phyloP scores from a whole-genome alignment of 306 rosid species.

The Luffa aegyptiaca region DNA sequence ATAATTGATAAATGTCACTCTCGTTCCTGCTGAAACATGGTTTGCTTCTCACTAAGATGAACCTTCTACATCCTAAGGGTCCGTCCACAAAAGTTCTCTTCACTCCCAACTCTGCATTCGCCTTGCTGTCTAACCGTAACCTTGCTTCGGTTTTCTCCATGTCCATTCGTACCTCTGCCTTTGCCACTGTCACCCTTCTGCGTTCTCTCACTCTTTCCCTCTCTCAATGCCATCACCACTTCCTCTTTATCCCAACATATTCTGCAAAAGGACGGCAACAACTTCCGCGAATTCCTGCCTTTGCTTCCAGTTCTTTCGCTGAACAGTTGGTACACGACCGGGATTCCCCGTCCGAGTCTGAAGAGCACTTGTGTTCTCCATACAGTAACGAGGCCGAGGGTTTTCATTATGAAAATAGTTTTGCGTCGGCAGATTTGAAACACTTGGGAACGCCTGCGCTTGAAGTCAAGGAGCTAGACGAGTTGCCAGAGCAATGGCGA shows the following conservation, averaged over 20 bases:
- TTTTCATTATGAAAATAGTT: conserved; percentile 22
- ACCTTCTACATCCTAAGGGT: not conserved
- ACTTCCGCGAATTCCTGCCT: not conserved
- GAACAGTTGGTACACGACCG: conserved; percentile 21
- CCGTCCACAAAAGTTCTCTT: not conserved
- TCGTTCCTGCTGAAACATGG: not conserved
- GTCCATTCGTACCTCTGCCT: conserved; percentile 17
- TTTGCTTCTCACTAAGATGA: not conserved
- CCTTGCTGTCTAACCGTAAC: not conserved
- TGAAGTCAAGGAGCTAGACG: conserved; percentile 37
- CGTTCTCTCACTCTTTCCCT: conserved; percentile 20
- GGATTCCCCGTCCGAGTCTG: conserved; percentile 1
- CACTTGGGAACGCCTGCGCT: conserved; percentile 26
- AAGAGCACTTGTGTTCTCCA: conserved; percentile 8
- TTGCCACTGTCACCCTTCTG: conserved; percentile 6
- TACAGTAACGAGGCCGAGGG: conserved; percentile 12
- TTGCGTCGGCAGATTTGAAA: conserved; percentile 25
- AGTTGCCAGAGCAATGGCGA: conserved; percentile 61
- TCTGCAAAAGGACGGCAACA: not conserved
- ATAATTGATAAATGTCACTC: not conserved
- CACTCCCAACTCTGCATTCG: not conserved
- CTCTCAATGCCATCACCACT: conserved; percentile 9
- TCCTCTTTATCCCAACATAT: not conserved
- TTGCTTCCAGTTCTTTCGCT: conserved; percentile 21
- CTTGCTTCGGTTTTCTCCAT: not conserved